Conservation (phyloP, 129 eudicot species). For the Flaveria bidentis region DNA sequence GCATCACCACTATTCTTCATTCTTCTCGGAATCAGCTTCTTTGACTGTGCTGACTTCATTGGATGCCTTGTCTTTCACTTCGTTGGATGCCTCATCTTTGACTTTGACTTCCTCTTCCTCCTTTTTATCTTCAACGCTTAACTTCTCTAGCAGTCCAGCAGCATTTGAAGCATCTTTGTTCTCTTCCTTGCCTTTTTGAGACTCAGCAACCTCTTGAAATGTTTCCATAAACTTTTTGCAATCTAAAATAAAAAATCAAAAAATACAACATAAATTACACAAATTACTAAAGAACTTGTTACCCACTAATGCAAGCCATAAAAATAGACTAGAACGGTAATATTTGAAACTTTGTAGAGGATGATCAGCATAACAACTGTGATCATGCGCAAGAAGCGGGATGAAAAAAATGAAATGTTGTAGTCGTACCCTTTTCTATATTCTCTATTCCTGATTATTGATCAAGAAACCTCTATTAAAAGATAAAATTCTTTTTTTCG, state of each 20-base stretch:
- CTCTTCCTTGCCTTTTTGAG: slow-evolving; percentile 49
- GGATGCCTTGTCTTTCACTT: not conserved
- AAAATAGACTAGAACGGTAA: not conserved
- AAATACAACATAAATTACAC: not conserved
- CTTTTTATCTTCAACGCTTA: slow-evolving; percentile 53
- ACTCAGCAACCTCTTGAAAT: slow-evolving; percentile 63
- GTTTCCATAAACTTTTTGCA: slow-evolving; percentile 67
- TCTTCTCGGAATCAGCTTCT: not conserved
- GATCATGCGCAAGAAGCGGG: slow-evolving; percentile 60
- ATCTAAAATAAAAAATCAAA: slow-evolving; percentile 29
- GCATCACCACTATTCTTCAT: not conserved
- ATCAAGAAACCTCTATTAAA: no score
- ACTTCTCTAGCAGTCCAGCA: slow-evolving; percentile 59
- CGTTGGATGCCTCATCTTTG: not conserved
- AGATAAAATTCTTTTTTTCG: no score
- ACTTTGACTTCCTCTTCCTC: slow-evolving; percentile 20
- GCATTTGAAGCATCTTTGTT: slow-evolving; percentile 50
- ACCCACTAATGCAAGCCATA: not conserved
- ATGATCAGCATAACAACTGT: slow-evolving; percentile 57
- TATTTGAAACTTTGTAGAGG: not conserved
- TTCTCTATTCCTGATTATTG: no score
- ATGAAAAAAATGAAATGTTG: slow-evolving; percentile 27
- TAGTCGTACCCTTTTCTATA: no score
- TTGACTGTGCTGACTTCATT: not conserved
- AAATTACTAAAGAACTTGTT: not conserved